These are phyloP conservation scores for Tylopilus subfusipes DNA, from an alignment of 768 basidiomycete genomes.

Conservation along the genomic window DNA sequence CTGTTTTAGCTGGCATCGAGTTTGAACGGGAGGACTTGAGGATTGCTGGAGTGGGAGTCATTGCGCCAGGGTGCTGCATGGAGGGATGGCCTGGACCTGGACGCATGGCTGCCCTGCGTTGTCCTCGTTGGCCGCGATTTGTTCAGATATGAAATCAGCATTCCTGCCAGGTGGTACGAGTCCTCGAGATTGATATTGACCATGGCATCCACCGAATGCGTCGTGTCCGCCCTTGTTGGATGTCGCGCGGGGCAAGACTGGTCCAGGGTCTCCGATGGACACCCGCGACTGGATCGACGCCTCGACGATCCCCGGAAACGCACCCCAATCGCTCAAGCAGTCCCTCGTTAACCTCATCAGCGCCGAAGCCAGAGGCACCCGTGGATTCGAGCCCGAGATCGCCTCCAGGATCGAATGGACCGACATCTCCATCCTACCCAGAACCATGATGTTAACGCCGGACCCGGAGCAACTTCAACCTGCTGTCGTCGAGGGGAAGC, in stretches of 20 bases:
- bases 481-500: no score
- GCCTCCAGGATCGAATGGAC: conserved; percentile 30
- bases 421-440: conserved; percentile 42
- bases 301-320: conserved; percentile 29
- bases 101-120: conserved; percentile 2
- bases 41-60: no score
- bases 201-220: no score
- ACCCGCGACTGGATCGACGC: conserved; percentile 14
- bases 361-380: conserved; percentile 7
- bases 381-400: conserved; percentile 24
- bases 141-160: conserved; percentile 1
- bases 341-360: conserved; percentile 20
- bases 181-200: no score
- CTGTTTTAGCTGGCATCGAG: conserved; percentile 7
- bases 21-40: background rate
- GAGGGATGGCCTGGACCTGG: no score
- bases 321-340: conserved; percentile 25
- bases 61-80: background rate
- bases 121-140: conserved; percentile 7
- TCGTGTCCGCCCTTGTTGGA: no score
- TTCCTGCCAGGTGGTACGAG: no score
- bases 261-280: conserved; percentile 5
- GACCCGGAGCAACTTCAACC: no score
- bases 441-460: no score
- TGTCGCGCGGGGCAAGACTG: no score